These are phyloP conservation scores for Aquilaria sinensis DNA, from an alignment of 345 rosid species.

Conservation along the genomic window DNA sequence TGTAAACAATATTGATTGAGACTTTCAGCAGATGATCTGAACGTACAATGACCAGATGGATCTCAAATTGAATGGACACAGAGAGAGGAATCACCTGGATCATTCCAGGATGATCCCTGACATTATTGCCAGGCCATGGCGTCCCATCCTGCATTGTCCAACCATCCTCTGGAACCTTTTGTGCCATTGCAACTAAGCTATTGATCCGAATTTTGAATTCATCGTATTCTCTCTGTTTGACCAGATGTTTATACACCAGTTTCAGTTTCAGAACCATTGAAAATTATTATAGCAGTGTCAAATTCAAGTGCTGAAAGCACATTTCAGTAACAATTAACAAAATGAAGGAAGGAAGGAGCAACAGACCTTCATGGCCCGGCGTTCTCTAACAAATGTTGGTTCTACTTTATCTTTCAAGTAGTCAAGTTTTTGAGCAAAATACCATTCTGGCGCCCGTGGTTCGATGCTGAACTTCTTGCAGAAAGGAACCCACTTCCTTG, in stretches of 20 bases:
- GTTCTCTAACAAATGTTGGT: constrained; percentile 67
- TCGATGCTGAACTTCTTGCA: constrained; percentile 74
- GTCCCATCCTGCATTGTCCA: constrained; percentile 98
- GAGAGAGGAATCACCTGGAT: constrained; percentile 50
- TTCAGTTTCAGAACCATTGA: constrained; percentile 10
- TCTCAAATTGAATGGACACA: constrained; percentile 4
- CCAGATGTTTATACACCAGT: neutral
- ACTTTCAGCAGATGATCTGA: no score
- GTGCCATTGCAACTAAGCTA: constrained; percentile 69
- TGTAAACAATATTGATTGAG: constrained; percentile 8
- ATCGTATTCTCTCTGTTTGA: constrained; percentile 73
- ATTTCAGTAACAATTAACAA: neutral
- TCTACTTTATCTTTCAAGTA: constrained; percentile 69
- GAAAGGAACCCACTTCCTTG: constrained; percentile 92
- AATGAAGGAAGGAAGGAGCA: constrained; percentile 1
- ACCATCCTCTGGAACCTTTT: constrained; percentile 92
- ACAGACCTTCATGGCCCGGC: constrained; percentile 82
- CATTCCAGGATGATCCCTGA: constrained; percentile 95
- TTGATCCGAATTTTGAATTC: constrained; percentile 80
- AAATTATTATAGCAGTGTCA: neutral
- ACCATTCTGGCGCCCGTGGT: constrained; percentile 95
- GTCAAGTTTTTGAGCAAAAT: constrained; percentile 70
- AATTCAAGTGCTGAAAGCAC: neutral
- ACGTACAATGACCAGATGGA: neutral
- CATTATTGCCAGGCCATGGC: constrained; percentile 91